phyloP scores from a whole-genome alignment of 805 yeast genomes.

The Ogataea salicorniae region DNA sequence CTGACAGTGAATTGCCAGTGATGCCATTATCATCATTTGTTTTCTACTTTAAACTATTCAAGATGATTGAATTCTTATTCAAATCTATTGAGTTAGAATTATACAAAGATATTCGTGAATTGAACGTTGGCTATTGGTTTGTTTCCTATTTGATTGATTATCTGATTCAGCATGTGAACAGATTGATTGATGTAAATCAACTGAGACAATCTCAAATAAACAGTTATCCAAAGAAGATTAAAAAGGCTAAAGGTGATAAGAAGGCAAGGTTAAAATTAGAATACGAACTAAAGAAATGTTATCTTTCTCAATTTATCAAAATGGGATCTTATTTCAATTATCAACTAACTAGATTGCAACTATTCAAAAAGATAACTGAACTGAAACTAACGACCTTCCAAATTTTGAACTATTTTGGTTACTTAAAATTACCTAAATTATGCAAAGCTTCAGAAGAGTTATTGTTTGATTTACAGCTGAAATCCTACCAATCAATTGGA shows the following conservation, averaged over 20 bases:
- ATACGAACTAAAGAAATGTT: slow-evolving; percentile 16
- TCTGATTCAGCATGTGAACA: slow-evolving; percentile 17
- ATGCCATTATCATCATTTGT: slow-evolving; percentile 70
- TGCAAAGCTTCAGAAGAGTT: slow-evolving; percentile 29
- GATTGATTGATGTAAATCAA: slow-evolving; percentile 16
- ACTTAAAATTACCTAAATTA: slow-evolving; percentile 24
- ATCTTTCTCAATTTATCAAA: slow-evolving; percentile 8
- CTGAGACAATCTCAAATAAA: slow-evolving; percentile 19
- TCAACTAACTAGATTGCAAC: slow-evolving; percentile 6
- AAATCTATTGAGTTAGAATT: slow-evolving; percentile 73
- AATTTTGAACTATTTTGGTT: slow-evolving; percentile 20
- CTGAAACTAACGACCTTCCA: slow-evolving; percentile 22
- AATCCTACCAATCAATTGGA: slow-evolving; percentile 76
- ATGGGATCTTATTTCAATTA: slow-evolving; percentile 12
- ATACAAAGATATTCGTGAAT: slow-evolving; percentile 62
- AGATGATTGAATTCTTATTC: slow-evolving; percentile 69
- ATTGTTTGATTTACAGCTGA: slow-evolving; percentile 59
- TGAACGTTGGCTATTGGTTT: slow-evolving; percentile 64
- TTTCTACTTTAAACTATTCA: slow-evolving; percentile 56
- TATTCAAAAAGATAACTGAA: slow-evolving; percentile 16
- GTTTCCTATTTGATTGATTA: slow-evolving; percentile 34
- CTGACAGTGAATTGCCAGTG: slow-evolving; percentile 35
- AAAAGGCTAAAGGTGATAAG: slow-evolving; percentile 25
- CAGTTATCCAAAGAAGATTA: slow-evolving; percentile 18
- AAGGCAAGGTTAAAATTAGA: slow-evolving; percentile 18